Conservation (phyloP, 352 stramenopile genomes). For the Pythium phragmitis region DNA sequence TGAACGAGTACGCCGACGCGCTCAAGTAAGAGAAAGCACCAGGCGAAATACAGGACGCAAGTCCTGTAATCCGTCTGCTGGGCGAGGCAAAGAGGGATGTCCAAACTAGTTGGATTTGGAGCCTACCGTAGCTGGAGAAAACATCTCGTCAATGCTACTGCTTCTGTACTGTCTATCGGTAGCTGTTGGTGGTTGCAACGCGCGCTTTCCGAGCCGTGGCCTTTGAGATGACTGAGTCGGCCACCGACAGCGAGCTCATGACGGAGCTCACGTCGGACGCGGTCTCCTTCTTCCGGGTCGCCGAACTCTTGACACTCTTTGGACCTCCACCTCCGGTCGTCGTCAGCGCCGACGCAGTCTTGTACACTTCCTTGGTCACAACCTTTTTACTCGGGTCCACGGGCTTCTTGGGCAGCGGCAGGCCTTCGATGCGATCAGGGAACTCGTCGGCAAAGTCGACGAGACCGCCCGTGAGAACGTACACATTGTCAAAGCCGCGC, state of each 20-base stretch:
- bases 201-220: slow-evolving; percentile 64
- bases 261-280: slow-evolving; percentile 61
- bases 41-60: background rate
- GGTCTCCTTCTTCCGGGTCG: slow-evolving; percentile 42
- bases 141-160: background rate
- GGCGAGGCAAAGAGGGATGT: too few relatives aligned
- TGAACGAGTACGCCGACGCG: slow-evolving; percentile 64
- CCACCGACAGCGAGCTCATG: slow-evolving; percentile 58
- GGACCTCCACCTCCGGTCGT: slow-evolving; percentile 23
- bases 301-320: slow-evolving; percentile 61
- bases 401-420: slow-evolving; percentile 50
- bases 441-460: slow-evolving; percentile 64
- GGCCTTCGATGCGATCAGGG: slow-evolving; percentile 66
- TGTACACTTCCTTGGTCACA: slow-evolving; percentile 54
- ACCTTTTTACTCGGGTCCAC: slow-evolving; percentile 52
- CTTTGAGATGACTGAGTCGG: slow-evolving; percentile 76
- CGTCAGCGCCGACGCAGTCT: slow-evolving; percentile 39
- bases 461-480: slow-evolving; percentile 68
- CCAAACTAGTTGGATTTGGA: too few relatives aligned
- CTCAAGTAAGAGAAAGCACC: slow-evolving; percentile 20
- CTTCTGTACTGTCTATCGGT: slow-evolving; percentile 34
- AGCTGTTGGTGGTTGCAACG: slow-evolving; percentile 40
- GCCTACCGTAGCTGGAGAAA: too few relatives aligned
- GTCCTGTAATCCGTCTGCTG: too few relatives aligned
- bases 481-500: slow-evolving; percentile 84